A percentile compares a stretch with the other conserved stretches of the same genome.
Conservation (phyloP, 2,329 filamentous ascomycete genomes). For the Raffaelea arxii region DNA sequence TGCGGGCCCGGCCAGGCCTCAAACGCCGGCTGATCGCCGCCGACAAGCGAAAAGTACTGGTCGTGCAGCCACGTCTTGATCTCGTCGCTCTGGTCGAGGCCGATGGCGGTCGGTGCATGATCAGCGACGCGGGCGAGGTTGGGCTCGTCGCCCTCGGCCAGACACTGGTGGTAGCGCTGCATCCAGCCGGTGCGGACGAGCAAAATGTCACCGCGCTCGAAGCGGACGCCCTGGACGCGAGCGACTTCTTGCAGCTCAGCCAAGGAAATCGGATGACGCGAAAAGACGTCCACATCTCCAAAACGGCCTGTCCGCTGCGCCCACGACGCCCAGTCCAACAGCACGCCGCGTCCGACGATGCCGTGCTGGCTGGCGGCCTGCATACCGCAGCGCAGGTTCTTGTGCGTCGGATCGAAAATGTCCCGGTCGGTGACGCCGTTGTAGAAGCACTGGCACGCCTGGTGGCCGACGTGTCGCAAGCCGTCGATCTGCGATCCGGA, state of each 20-base stretch:
- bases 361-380: slow-evolving; percentile 26
- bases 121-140: slow-evolving; percentile 23
- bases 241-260: slow-evolving; percentile 49
- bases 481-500: slow-evolving; percentile 33
- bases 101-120: slow-evolving; percentile 10
- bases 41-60: slow-evolving; percentile 56
- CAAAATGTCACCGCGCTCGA: slow-evolving; percentile 55
- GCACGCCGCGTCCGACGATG: slow-evolving; percentile 42
- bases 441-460: not conserved
- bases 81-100: slow-evolving; percentile 36
- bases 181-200: slow-evolving; percentile 55
- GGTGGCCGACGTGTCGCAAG: slow-evolving; percentile 26
- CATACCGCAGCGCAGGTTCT: slow-evolving; percentile 3
- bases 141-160: slow-evolving; percentile 17
- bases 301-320: slow-evolving; percentile 38
- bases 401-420: not conserved
- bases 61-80: slow-evolving; percentile 60
- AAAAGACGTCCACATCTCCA: slow-evolving; percentile 41
- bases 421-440: not conserved
- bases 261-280: slow-evolving; percentile 41
- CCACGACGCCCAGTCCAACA: slow-evolving; percentile 42
- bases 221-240: slow-evolving; percentile 49
- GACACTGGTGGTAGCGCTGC: slow-evolving; percentile 40
- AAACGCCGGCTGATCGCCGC: slow-evolving; percentile 54
- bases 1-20: slow-evolving; percentile 27